Evolutionary conservation across 768 basidiomycete genomes (phyloP).

Genomic region (Panaeolus cyanescens): DNA sequence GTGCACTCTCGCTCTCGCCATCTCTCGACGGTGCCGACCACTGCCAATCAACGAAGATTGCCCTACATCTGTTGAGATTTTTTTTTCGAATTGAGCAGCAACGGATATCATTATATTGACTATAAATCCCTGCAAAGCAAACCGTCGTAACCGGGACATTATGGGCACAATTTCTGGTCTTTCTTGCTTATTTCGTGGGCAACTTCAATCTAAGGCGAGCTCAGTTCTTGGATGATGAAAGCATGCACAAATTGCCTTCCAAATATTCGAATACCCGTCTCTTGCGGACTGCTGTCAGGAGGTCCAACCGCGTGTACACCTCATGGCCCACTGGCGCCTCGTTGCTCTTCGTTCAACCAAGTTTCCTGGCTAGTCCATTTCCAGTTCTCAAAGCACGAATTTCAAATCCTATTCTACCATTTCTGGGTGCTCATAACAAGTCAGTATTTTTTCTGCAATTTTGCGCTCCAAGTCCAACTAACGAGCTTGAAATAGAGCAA

Average conservation of each 20-base stretch:
- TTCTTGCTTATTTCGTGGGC: too few species aligned
- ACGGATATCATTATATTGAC: too few species aligned
- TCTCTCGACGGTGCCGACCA: too few species aligned
- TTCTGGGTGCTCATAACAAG: neutral
- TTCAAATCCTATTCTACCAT: neutral
- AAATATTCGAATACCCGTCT: neutral
- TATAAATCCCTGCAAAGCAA: too few species aligned
- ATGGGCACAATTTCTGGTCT: too few species aligned
- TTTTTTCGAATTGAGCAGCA: too few species aligned
- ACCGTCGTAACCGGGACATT: too few species aligned
- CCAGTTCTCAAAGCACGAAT: neutral
- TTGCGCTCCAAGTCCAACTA: neutral
- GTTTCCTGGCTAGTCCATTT: neutral
- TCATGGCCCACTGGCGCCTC: neutral
- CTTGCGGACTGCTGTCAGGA: neutral
- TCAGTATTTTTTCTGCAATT: neutral
- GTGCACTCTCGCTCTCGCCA: too few species aligned
- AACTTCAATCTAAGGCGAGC: too few species aligned
- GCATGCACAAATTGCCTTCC: neutral
- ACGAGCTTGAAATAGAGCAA: neutral
- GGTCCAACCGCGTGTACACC: neutral
- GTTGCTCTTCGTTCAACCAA: neutral
- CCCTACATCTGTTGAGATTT: too few species aligned
- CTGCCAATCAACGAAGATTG: too few species aligned
- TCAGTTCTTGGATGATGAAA: too few species aligned